phyloP scores from a whole-genome alignment of 2,329 filamentous ascomycete genomes.

The Alternaria sp. region DNA sequence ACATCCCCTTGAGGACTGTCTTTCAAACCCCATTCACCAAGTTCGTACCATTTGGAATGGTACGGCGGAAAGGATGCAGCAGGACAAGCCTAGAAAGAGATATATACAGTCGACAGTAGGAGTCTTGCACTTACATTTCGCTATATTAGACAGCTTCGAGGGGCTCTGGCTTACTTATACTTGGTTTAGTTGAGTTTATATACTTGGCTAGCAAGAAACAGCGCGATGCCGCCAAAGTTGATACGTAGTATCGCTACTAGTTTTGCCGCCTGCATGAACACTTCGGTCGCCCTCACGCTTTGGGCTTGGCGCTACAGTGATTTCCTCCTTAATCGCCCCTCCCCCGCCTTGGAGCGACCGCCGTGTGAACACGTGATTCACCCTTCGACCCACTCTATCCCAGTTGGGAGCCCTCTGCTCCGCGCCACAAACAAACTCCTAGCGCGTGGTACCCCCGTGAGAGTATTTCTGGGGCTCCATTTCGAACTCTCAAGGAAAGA shows the following conservation, averaged over 20 bases:
- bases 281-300: background rate
- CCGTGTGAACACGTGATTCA: background rate
- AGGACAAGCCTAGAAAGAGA: background rate
- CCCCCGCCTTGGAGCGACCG: background rate
- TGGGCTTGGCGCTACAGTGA: background rate
- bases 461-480: background rate
- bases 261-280: background rate
- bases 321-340: background rate
- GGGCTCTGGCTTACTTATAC: background rate
- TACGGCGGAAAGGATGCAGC: background rate
- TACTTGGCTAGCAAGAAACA: background rate
- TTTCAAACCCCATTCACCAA: background rate
- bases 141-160: background rate
- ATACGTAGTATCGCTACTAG: background rate
- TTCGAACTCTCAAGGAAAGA: background rate
- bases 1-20: background rate
- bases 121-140: background rate
- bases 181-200: background rate
- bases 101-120: background rate
- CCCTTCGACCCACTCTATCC: background rate
- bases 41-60: background rate
- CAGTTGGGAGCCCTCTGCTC: background rate
- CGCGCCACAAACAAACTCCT: background rate
- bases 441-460: background rate
- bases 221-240: background rate